These are phyloP conservation scores for Leccinum fallax DNA, from an alignment of 1,284 basidiomycete species.

Conservation along the genomic window DNA sequence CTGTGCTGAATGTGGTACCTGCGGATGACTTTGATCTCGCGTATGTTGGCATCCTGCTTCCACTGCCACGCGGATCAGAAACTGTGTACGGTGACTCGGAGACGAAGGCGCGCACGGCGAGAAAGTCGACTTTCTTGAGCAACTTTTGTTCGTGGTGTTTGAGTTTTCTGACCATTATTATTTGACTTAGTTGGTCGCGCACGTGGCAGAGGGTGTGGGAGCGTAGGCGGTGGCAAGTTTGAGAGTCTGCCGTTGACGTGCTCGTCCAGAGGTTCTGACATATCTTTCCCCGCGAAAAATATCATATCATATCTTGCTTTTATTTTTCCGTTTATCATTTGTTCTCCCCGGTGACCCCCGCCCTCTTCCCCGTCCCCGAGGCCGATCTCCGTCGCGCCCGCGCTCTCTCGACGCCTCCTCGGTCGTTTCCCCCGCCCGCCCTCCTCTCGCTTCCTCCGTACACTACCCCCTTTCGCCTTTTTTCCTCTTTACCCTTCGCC, in stretches of 20 bases:
- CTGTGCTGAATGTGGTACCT: slow-evolving; percentile 94
- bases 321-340: slow-evolving; percentile 31
- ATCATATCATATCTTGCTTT: slow-evolving; percentile 36
- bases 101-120: slow-evolving; percentile 72
- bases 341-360: slow-evolving; percentile 23
- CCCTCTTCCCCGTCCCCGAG: slow-evolving; percentile 4
- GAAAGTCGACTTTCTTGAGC: slow-evolving; percentile 93
- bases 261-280: slow-evolving; percentile 32
- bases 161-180: slow-evolving; percentile 81
- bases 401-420: slow-evolving; percentile 1
- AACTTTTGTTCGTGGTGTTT: slow-evolving; percentile 95
- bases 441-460: slow-evolving; percentile 4
- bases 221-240: slow-evolving; percentile 26
- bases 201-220: slow-evolving; percentile 36
- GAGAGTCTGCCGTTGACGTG: slow-evolving; percentile 34
- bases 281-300: slow-evolving; percentile 33
- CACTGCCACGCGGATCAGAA: slow-evolving; percentile 58
- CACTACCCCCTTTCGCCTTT: slow-evolving; percentile 8
- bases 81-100: not conserved
- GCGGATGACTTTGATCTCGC: slow-evolving; percentile 95
- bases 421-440: slow-evolving; percentile 6
- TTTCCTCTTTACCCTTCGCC: slow-evolving; percentile 12
- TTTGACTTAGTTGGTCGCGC: slow-evolving; percentile 15
- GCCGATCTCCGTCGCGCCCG: slow-evolving; percentile 24
- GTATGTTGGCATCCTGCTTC: slow-evolving; percentile 92